Evolutionary conservation across 257 asterid species (phyloP), one percentile per base, ranked within the genome.

Genomic region (Solanum paucissectum): DNA sequence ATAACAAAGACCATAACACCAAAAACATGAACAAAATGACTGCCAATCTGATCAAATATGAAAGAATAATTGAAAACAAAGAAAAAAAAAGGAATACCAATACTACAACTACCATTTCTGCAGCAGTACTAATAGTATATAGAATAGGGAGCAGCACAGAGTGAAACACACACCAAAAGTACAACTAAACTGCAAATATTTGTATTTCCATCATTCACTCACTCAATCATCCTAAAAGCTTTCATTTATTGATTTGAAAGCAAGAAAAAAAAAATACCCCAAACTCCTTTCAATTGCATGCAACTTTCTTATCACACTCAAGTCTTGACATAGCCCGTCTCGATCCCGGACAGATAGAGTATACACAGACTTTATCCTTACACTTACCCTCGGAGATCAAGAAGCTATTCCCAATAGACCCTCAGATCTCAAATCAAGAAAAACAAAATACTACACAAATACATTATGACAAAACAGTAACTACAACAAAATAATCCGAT

Each of bases 21-120:
- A 87, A 40, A 89, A 84, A 79, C 68, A 86, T 79, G 90, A 87
- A 83, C 29, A 88, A 91, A 92, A 89, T 92, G 99, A 95, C 96
- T 96, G 99, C 97, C 95, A 88, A 91, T 92, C 92, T 90, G 90
- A 92, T 90, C 92, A 93, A 66, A 93, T 58, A 91, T 29, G 83
- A 85, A 85, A 71, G 38, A 85, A 66, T 66, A 85, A 71, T 60
- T n/a, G 25, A 46, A 66, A 85, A 44, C 58, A 66, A 74, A 75
- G 81, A 34, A 32, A 83, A 55, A 74, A 91, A 88, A 32, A 32
- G 9, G 37, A 66, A 66, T 66, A 27, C 72, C 72, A 68, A 34
- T 25, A 66, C 66, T 8, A 27, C 27, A 18, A 27, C 85, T 1
- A 8, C 38, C 34, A 44, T 46, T 44, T 9, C 85, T 9, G 40